Percentiles rank a stretch among this genome's conserved stretches.
phyloP scores from a whole-genome alignment of 257 asterid genomes.

The Avicennia marina region DNA sequence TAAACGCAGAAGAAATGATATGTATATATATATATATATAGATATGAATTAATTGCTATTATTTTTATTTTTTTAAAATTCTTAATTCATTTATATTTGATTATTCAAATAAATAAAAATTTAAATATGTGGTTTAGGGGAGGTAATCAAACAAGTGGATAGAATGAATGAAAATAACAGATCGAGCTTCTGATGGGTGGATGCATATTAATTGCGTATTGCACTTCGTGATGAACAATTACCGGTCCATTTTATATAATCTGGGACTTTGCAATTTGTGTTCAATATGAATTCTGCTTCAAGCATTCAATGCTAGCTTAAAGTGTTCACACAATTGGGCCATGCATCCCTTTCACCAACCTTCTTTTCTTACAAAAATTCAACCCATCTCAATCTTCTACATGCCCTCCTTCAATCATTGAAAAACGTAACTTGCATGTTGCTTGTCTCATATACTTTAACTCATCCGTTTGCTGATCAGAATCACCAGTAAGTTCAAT shows the following conservation, averaged over 20 bases:
- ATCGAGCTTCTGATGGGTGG: not conserved
- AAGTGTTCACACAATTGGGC: constrained; percentile 4
- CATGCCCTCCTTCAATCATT: constrained; percentile 6
- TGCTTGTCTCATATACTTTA: not conserved
- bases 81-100: too few species aligned
- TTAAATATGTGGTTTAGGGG: too few species aligned
- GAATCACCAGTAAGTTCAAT: not conserved
- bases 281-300: not conserved
- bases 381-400: not conserved
- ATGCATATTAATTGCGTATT: not conserved
- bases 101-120: too few species aligned
- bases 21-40: too few species aligned
- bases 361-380: not conserved
- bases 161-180: not conserved
- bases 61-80: too few species aligned
- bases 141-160: too few species aligned
- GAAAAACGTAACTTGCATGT: not conserved
- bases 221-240: not conserved
- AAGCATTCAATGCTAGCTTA: not conserved
- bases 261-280: not conserved
- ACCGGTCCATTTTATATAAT: too few species aligned
- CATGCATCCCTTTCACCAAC: too few species aligned
- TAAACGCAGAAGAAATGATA: too few species aligned
- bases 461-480: too few species aligned
- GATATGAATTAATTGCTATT: too few species aligned